Base-by-base conservation (phyloP, 1,284 basidiomycete species). In the Trametes versicolor region DNA sequence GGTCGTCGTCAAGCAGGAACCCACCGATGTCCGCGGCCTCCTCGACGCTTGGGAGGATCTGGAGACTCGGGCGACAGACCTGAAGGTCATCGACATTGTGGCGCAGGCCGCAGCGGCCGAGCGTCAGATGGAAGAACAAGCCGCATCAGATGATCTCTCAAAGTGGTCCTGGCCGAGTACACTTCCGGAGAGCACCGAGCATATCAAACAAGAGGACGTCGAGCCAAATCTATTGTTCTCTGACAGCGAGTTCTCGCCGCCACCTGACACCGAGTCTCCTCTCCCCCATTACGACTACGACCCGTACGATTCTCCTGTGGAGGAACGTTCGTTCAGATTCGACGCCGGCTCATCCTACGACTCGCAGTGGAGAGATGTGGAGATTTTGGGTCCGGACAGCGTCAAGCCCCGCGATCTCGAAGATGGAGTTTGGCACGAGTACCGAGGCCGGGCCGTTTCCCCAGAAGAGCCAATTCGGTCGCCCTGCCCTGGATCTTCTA, bases 31-130 rank as follows among this genome's bases (percentile, higher is more conserved):
- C 12, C 83, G 86, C 29, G 84, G 84, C 19, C 83, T 88, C 74
- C 72, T 91, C 43, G 88, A 89, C 62, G 84, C 84, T 21, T 91
- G 89, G 88, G 90, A 90, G 51, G 82, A 86, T 70, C 79, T 86
- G 13, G 75, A 77, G 27, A 70, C 63, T 41, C 63, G 55, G 6
- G 67, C 70, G n/a, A 66, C 70, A 3, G 70, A 71, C 51, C 27
- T 68, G 62, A 81, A 79, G 68, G 79, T 83, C 29, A 73, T 80
- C 25, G 77, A 81, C 66, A 75, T 81, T 23, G 71, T 82, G 55
- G 74, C 79, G 17, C 76, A 80, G 63, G 80, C 80, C 17, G 78
- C 79, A 5, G 77, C 78, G 0, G 73, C 75, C 39, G 76, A 75
- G 13, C 67, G 73, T 17, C 59, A 65, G 29, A 49, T 62, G 58